Evolutionary conservation across 768 basidiomycete genomes (phyloP), one percentile per base, ranked within the genome.

Genomic region (Xerocomellus intermedius): DNA sequence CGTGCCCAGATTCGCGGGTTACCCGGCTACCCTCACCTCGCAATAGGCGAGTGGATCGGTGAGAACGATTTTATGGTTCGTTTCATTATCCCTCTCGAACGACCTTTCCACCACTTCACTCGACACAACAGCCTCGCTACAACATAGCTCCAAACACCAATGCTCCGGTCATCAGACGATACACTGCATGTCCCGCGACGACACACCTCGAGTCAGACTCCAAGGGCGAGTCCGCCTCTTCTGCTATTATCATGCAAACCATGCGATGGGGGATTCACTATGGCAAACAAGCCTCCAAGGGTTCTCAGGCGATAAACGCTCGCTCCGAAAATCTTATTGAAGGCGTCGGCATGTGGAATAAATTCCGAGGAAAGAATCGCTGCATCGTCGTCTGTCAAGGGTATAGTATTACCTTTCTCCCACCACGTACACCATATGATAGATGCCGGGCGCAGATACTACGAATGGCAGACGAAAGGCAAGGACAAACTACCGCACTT

Each of bases 241-340:
- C 64, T n/a, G 30, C 69, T 13, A 70, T 85, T 19, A 74, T 88
- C 22, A 68, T 95, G 58, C 89, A 91, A 35, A 87, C 88, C 0
- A 93, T 92, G 91, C 86, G 80, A 55, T 98, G 94, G 94, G 94
- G 95, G 8, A 76, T 95, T 1, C 91, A 91, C 66, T 75, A 80
- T 50, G 71, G 75, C 37, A 90, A 94, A 58, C 83, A 87, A 57
- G 6, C 44, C 7, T 42, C 44, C 42, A 82, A 80, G 47, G 75
- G 77, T 0, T 72, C 94, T 39, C 91, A 82, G 62, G 97, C 95
- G 1, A 96, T 91, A 56, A 98, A 98, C 60, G 94, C 95, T 0
- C 84, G 94, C 19, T 78, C 85, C 2, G 96, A 98, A 71, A 87
- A 85, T 50, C 76, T 98, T 30, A 65, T 85, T 7, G 82, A 86